A percentile compares a stretch with the other conserved stretches of the same genome.
Evolutionary conservation across 2,329 filamentous ascomycete species (phyloP).

Genomic region (Coccinonectria pachysandricola): DNA sequence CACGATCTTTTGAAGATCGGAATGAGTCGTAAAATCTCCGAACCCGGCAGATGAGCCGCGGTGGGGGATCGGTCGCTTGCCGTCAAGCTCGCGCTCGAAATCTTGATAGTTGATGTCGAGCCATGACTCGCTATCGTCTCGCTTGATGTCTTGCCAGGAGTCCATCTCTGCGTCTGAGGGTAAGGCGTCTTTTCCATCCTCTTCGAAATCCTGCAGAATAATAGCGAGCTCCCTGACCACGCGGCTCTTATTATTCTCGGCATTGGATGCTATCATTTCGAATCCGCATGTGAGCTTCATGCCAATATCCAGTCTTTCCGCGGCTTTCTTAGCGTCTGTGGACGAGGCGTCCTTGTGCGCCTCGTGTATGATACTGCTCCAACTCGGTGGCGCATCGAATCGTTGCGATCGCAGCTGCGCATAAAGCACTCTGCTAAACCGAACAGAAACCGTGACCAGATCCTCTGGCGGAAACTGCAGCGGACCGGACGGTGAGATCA

Average conservation of each 20-base stretch:
- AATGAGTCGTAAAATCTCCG: slow-evolving; percentile 57
- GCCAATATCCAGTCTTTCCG: slow-evolving; percentile 51
- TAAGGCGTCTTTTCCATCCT: slow-evolving; percentile 55
- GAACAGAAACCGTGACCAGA: slow-evolving; percentile 66
- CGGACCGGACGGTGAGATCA: slow-evolving; percentile 44
- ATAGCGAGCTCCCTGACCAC: slow-evolving; percentile 66
- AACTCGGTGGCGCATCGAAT: slow-evolving; percentile 54
- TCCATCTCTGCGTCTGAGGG: slow-evolving; percentile 66
- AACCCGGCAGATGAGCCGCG: slow-evolving; percentile 35
- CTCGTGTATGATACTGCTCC: slow-evolving; percentile 27
- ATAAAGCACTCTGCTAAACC: slow-evolving; percentile 81
- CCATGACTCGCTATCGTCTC: slow-evolving; percentile 83
- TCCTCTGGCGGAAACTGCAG: slow-evolving; percentile 66
- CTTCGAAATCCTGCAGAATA: slow-evolving; percentile 62
- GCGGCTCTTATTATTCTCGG: slow-evolving; percentile 57
- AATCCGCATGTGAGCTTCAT: slow-evolving; percentile 89
- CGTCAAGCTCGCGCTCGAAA: slow-evolving; percentile 69
- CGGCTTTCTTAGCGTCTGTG: slow-evolving; percentile 8
- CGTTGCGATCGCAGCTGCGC: slow-evolving; percentile 83
- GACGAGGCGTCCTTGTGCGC: slow-evolving; percentile 8
- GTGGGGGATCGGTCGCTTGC: slow-evolving; percentile 29
- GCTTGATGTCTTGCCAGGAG: slow-evolving; percentile 49
- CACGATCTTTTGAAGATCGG: slow-evolving; percentile 81
- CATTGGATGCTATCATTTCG: slow-evolving; percentile 69
- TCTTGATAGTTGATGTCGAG: slow-evolving; percentile 85